phyloP scores from a whole-genome alignment of 805 yeast genomes.

The Zygosaccharomyces rouxii region DNA sequence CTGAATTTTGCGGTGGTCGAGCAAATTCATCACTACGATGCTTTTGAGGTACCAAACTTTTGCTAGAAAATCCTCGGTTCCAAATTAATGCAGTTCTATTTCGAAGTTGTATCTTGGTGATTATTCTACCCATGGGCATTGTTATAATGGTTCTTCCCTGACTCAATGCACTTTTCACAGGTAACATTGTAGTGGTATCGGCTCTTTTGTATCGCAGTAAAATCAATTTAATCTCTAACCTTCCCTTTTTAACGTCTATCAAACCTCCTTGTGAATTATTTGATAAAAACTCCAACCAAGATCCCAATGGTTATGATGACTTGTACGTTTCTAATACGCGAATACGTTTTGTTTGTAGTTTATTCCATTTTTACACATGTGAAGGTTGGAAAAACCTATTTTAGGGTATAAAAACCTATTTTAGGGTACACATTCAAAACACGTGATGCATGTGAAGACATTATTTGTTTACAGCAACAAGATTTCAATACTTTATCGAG shows the following conservation, averaged over 20 bases:
- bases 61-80: conserved; percentile 21
- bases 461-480: not conserved
- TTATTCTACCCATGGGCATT: conserved; percentile 18
- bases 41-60: conserved; percentile 9
- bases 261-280: not conserved
- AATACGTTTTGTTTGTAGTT: not conserved
- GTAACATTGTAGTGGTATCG: conserved; percentile 12
- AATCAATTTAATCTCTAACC: too few relatives aligned
- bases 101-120: conserved; percentile 22
- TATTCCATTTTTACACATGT: not conserved
- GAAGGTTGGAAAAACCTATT: not conserved
- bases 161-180: conserved; percentile 19
- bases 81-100: conserved; percentile 27
- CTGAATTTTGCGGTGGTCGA: conserved; percentile 7
- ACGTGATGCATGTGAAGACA: not conserved
- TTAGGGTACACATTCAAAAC: not conserved
- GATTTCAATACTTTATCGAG: too few relatives aligned
- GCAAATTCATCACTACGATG: conserved; percentile 10
- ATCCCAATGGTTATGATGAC: not conserved
- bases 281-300: not conserved
- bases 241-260: too few relatives aligned
- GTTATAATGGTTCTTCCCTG: conserved; percentile 20
- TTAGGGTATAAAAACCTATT: not conserved
- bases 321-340: not conserved
- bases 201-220: not conserved